phyloP scores from a whole-genome alignment of 768 basidiomycete genomes.

The Pleurotus ostreatus region DNA sequence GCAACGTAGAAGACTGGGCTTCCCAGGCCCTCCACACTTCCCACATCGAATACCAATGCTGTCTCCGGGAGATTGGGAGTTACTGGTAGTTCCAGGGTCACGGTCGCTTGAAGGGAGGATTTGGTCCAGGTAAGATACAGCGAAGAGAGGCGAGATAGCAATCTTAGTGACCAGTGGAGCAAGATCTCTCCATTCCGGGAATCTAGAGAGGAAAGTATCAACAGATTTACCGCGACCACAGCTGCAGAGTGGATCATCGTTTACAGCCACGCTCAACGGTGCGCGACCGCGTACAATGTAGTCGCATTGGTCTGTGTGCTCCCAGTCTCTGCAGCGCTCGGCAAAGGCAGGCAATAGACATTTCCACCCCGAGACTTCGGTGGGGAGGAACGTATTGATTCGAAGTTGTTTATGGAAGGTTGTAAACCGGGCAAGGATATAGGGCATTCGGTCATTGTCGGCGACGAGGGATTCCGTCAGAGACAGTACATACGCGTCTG shows the following conservation, averaged over 20 bases:
- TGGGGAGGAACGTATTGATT: constrained; percentile 14
- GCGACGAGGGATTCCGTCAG: constrained; percentile 18
- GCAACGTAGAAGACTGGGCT: constrained; percentile 23
- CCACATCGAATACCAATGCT: constrained; percentile 16
- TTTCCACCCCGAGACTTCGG: constrained; percentile 43
- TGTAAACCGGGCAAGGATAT: background rate
- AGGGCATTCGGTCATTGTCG: background rate
- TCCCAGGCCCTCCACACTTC: constrained; percentile 25
- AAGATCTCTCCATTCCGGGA: constrained; percentile 32
- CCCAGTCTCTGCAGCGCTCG: constrained; percentile 54
- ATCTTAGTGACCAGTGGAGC: constrained; percentile 41
- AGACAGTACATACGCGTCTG: constrained; percentile 44
- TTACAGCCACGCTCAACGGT: constrained; percentile 26
- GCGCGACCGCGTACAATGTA: constrained; percentile 22
- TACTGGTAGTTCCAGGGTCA: background rate
- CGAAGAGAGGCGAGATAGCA: constrained; percentile 52
- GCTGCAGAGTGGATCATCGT: constrained; percentile 40
- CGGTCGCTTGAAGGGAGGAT: constrained; percentile 12
- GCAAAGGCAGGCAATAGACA: constrained; percentile 44
- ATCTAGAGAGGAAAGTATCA: constrained; percentile 25
- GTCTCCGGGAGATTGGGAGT: background rate
- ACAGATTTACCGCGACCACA: constrained; percentile 50
- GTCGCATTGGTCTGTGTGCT: constrained; percentile 42
- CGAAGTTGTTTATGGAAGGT: background rate
- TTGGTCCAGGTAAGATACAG: constrained; percentile 44